Base-by-base conservation (phyloP, 345 rosid species). In the Linum usitatissimum region DNA sequence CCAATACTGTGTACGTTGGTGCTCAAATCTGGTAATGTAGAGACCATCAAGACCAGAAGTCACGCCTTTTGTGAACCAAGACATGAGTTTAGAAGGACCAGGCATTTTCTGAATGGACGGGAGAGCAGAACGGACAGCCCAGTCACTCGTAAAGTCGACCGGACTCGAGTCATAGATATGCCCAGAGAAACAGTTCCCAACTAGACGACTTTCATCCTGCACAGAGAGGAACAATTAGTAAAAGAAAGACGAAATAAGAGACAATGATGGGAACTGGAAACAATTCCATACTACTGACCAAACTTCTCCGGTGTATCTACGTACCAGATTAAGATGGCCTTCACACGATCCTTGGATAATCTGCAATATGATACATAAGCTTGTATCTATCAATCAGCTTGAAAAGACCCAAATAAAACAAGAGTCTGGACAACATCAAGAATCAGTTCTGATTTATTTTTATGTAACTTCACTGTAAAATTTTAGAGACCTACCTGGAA, bases 1-100 rank as follows among this genome's bases (percentile, higher is more conserved):
- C 99, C 99, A 90, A 72, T 90, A 93, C 77, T 87, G 96, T 53
- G 79, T 75, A 23, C 91, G 96, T 76, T 90, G 96, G 53, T 80
- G 75, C 39, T 86, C 97, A 68, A 90, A 90, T 64, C 86, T 83
- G 14, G 97, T 93, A 64, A 93, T 84, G 75, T 81, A 84, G 64
- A 93, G 70, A 71, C 96, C 82, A 70, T 86, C 96, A 18, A 93
- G 81, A 66, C 90, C 82, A 38, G 91, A 86, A 62, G 88, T 67
- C 66, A 93, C 66, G 30, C 91, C 90, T 77, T 82, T 93, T 2
- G 87, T 88, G 64, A 86, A 48, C 99, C 84, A 87, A 57, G 97
- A 87, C 55, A 87, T 67, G 55, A 90, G 70, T 56, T 75, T 90
- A 18, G 87, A 76, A 6, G 97, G 77, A 23, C 81, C 94, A 71